phyloP scores from a whole-genome alignment of 352 stramenopile genomes.

The Pseudoperonospora humuli region DNA sequence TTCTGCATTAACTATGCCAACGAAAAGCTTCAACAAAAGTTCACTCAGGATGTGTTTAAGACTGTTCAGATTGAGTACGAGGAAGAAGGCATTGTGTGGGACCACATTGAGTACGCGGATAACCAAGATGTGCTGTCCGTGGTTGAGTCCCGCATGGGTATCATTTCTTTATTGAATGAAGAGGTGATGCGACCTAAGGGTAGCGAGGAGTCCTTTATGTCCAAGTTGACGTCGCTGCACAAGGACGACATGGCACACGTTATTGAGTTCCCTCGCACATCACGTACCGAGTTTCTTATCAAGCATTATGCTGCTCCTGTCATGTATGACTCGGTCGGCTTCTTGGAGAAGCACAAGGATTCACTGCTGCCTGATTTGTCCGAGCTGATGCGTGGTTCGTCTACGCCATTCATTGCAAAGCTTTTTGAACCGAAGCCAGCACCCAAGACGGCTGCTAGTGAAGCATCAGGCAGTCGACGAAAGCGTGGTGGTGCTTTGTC shows the following conservation, averaged over 20 bases:
- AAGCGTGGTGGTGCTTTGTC: slow-evolving; percentile 54
- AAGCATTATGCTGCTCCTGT: slow-evolving; percentile 93
- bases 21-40: slow-evolving; percentile 91
- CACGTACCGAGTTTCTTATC: slow-evolving; percentile 89
- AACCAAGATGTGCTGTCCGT: slow-evolving; percentile 86
- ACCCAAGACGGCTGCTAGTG: slow-evolving; percentile 29
- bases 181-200: slow-evolving; percentile 85
- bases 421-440: slow-evolving; percentile 66
- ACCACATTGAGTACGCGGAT: slow-evolving; percentile 87
- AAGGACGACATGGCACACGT: slow-evolving; percentile 80
- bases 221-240: slow-evolving; percentile 73
- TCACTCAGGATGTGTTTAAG: slow-evolving; percentile 88
- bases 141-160: slow-evolving; percentile 83
- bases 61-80: slow-evolving; percentile 94
- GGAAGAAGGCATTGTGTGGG: slow-evolving; percentile 89
- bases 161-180: slow-evolving; percentile 88
- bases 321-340: slow-evolving; percentile 89
- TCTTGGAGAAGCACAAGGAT: slow-evolving; percentile 96
- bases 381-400: slow-evolving; percentile 74
- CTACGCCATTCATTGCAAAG: slow-evolving; percentile 58
- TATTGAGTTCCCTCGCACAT: slow-evolving; percentile 79
- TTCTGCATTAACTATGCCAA: slow-evolving; percentile 92
- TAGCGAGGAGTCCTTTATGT: slow-evolving; percentile 81
- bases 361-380: slow-evolving; percentile 91
- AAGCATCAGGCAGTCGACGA: slow-evolving; percentile 28